Conservation (phyloP, 2,329 filamentous ascomycete genomes). For the Thielaviopsis ethacetica region DNA sequence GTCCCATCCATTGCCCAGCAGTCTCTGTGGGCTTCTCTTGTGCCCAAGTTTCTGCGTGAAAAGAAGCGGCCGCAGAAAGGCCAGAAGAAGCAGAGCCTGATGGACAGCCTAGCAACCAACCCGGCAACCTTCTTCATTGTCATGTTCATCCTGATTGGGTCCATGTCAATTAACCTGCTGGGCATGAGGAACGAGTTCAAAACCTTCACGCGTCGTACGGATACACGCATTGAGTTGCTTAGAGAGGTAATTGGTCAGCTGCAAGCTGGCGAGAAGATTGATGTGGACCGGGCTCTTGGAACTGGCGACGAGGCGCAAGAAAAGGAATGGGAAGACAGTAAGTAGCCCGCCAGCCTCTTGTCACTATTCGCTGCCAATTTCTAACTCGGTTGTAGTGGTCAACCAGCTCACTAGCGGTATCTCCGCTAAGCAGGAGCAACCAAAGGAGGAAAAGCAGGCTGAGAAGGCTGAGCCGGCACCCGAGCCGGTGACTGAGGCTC, state of each 20-base stretch:
- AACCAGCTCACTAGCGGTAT: slow-evolving; percentile 29
- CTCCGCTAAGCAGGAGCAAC: not conserved
- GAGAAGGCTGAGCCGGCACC: not conserved
- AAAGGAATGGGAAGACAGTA: slow-evolving; percentile 75
- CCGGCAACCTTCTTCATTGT: slow-evolving; percentile 69
- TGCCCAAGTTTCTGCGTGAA: slow-evolving; percentile 48
- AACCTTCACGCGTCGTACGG: slow-evolving; percentile 57
- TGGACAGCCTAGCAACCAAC: slow-evolving; percentile 28
- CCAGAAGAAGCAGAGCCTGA: slow-evolving; percentile 15
- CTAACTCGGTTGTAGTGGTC: slow-evolving; percentile 31
- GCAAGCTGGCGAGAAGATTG: slow-evolving; percentile 58
- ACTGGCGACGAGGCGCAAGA: slow-evolving; percentile 62
- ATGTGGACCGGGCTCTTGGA: slow-evolving; percentile 70
- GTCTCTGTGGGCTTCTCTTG: slow-evolving; percentile 52
- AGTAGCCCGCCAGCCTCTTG: slow-evolving; percentile 17
- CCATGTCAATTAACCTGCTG: slow-evolving; percentile 89
- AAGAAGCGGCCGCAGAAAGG: not conserved
- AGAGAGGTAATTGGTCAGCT: slow-evolving; percentile 59
- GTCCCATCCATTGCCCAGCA: slow-evolving; percentile 36
- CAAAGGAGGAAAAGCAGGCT: not conserved
- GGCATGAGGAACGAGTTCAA: slow-evolving; percentile 58
- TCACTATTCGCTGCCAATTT: not conserved
- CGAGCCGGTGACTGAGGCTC: slow-evolving; percentile 14
- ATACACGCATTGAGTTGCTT: slow-evolving; percentile 61
- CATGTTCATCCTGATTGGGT: slow-evolving; percentile 77